Evolutionary conservation across 2,329 filamentous ascomycete species (phyloP), one percentile per base, ranked within the genome.

Genomic region (Colletotrichum sp.): DNA sequence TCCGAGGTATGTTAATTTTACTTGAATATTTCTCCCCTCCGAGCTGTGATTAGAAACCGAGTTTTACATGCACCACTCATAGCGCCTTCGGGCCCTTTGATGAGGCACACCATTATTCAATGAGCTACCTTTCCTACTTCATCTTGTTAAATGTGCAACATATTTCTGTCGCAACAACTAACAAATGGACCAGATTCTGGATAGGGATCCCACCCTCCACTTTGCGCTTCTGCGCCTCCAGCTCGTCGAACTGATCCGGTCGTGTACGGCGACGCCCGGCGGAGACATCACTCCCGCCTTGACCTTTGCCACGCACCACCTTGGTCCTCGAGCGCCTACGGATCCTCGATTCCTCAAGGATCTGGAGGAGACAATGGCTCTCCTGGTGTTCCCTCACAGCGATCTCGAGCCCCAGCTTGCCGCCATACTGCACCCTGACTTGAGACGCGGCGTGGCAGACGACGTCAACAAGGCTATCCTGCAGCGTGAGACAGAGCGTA

Each of bases 51-150:
- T 98, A 98, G 89, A 95, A 90, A 83, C 84, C 83, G 88, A 91
- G 90, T 94, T 96, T 93, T 98, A 90, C 96, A 99, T 99, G 97
- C 97, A 99, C 97, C 97, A 99, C 97, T 96, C 97, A 95, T 97
- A 99, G 92, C 90, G 90, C 90, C 92, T 93, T 91, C 89, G 89
- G 92, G 92, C 59, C 93, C 92, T 87, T 92, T 97, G 97, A 98
- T 98, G 96, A 99, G 91, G 92, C 93, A 93, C 89, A 91, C 90
- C 90, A 92, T 90, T 87, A 87, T 86, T 84, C 86, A 83, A 86
- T 86, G 84, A 87, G 78, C 79, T 24, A 60, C 32, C 16, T 75
- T 79, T 52, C 39, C 62, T 32, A 64, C 30, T 63, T 16, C 39
- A 57, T 77, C 52, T 57, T 44, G 65, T 74, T 8, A 49, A 69